Percentiles rank a stretch among this genome's conserved stretches.
Conservation (phyloP, 2,329 filamentous ascomycete species). For the Aspergillus bombycis region DNA sequence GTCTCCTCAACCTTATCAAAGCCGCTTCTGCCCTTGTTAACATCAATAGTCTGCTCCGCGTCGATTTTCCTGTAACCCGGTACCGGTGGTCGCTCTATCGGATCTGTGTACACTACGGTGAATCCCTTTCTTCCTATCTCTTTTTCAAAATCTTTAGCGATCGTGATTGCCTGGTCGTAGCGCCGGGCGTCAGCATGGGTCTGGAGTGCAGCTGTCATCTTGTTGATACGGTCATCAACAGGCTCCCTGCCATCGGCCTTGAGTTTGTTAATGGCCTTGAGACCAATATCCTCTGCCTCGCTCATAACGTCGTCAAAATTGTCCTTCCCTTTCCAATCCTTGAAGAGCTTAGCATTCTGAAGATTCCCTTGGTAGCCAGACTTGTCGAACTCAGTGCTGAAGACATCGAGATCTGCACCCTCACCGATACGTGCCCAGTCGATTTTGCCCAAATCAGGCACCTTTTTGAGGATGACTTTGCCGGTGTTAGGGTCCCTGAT, state of each 20-base stretch:
- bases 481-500: background rate
- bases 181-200: background rate
- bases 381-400: background rate
- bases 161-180: background rate
- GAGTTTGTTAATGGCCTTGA: background rate
- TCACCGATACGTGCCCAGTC: background rate
- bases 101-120: background rate
- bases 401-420: accelerated
- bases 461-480: too few species aligned
- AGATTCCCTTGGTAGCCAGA: accelerated
- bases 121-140: background rate
- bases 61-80: background rate
- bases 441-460: background rate
- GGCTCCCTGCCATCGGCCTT: background rate
- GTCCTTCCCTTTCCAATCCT: background rate
- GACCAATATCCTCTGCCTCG: background rate
- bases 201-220: background rate
- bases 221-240: background rate
- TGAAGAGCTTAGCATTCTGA: background rate
- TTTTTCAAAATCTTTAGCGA: background rate
- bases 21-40: background rate
- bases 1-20: background rate
- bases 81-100: background rate
- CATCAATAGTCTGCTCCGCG: background rate
- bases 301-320: background rate